phyloP scores from a whole-genome alignment of 768 basidiomycete species.

The Rubroboletus satanas region DNA sequence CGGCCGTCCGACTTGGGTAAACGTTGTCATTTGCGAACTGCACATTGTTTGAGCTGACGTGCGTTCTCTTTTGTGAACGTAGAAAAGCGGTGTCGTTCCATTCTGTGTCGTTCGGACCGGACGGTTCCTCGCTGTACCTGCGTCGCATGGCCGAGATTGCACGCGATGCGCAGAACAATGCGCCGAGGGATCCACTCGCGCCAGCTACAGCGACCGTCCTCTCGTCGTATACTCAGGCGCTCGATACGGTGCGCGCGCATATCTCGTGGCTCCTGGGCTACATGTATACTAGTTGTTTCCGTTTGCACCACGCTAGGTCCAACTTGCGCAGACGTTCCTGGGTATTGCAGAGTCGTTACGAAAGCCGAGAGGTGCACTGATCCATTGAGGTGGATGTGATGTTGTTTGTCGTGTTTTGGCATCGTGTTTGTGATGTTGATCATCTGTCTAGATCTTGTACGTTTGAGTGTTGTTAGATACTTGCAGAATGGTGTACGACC shows the following conservation, averaged over 20 bases:
- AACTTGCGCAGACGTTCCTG: slow-evolving; percentile 55
- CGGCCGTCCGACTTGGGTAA: slow-evolving; percentile 45
- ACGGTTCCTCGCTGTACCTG: slow-evolving; percentile 25
- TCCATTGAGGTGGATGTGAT: slow-evolving; percentile 23
- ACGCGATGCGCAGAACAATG: slow-evolving; percentile 40
- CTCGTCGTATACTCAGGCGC: slow-evolving; percentile 49
- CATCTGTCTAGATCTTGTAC: neutral
- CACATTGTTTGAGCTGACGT: neutral
- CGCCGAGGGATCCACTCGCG: slow-evolving; percentile 38
- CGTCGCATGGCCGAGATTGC: slow-evolving; percentile 54
- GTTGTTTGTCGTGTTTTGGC: neutral
- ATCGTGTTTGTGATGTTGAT: neutral
- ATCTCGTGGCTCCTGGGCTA: neutral
- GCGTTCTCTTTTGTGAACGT: neutral
- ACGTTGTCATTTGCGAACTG: neutral
- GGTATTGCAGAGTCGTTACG: slow-evolving; percentile 54
- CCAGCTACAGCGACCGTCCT: slow-evolving; percentile 32
- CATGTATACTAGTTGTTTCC: neutral
- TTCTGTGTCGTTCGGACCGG: slow-evolving; percentile 51
- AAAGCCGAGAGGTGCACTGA: slow-evolving; percentile 50
- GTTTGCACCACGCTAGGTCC: slow-evolving; percentile 37
- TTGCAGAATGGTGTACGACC: neutral
- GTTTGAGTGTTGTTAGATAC: neutral
- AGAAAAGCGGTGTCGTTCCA: slow-evolving; percentile 59
- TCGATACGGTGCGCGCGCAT: slow-evolving; percentile 42